Evolutionary conservation across 441 rosid genomes (phyloP).

Genomic region (Populus hybrid): DNA sequence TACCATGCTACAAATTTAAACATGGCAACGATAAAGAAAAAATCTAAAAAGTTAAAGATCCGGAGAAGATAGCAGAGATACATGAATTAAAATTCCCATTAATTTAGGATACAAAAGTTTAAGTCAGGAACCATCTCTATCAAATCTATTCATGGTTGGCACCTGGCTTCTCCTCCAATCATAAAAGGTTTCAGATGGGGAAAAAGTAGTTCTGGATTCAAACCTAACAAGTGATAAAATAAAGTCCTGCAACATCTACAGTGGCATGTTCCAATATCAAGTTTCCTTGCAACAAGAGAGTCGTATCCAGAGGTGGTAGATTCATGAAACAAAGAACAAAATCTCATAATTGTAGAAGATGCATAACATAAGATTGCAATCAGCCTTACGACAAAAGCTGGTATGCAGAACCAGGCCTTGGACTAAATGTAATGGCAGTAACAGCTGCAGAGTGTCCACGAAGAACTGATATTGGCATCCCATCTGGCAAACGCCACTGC

Average conservation of each 20-base stretch:
- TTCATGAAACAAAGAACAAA: constrained; percentile 8
- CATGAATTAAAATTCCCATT: neutral
- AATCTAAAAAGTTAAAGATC: neutral
- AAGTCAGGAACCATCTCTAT: neutral
- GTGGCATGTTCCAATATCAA: neutral
- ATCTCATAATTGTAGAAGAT: neutral
- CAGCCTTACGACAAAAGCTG: constrained; percentile 95
- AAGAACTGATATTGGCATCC: constrained; percentile 85
- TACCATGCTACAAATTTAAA: neutral
- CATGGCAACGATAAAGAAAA: neutral
- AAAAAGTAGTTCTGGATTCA: constrained; percentile 1
- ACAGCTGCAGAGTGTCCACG: constrained; percentile 97
- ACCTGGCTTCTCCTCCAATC: neutral
- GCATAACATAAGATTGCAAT: constrained; percentile 13
- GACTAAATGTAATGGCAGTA: constrained; percentile 97
- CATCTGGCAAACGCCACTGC: constrained; percentile 99
- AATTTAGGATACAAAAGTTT: neutral
- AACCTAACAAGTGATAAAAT: constrained; percentile 1
- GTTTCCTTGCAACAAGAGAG: neutral
- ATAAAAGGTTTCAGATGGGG: neutral
- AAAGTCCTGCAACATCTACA: neutral
- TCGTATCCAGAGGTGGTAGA: neutral
- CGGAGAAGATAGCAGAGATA: constrained; percentile 3
- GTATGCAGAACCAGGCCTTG: constrained; percentile 82
- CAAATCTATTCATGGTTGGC: neutral